phyloP scores from a whole-genome alignment of 306 rosid species.

The Prunus mongolica region DNA sequence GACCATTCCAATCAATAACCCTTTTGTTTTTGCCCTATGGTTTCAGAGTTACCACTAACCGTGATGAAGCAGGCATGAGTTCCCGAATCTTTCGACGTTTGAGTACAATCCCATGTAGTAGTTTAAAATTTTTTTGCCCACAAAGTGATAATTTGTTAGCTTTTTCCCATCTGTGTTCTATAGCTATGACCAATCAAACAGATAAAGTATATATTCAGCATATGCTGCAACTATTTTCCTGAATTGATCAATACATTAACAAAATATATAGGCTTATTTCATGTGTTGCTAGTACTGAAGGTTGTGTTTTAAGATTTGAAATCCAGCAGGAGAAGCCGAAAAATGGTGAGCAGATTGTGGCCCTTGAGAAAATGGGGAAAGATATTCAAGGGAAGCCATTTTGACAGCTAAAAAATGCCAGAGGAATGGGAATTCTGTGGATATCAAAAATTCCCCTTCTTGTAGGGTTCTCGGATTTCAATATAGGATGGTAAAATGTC shows the following conservation, averaged over 20 bases:
- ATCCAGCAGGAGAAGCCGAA: background rate
- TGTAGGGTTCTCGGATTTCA: background rate
- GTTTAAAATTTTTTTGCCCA: background rate
- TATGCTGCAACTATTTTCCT: background rate
- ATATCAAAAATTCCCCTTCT: slow-evolving; percentile 5
- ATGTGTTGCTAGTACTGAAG: background rate
- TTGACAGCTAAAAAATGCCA: slow-evolving; percentile 18
- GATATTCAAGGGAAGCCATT: background rate
- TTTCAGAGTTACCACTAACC: background rate
- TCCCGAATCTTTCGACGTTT: background rate
- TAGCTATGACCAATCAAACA: background rate
- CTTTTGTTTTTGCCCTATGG: background rate
- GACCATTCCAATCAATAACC: no score
- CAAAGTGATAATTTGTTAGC: background rate
- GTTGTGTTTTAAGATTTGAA: background rate
- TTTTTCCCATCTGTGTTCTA: background rate
- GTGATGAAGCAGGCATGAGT: background rate
- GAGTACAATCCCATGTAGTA: background rate
- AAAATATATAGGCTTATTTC: background rate
- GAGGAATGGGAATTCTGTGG: slow-evolving; percentile 8
- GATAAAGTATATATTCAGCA: background rate
- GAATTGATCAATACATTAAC: background rate
- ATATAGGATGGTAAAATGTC: background rate
- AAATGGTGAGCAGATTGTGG: slow-evolving; percentile 8
- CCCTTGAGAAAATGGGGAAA: slow-evolving; percentile 7